phyloP scores from a whole-genome alignment of 805 yeast genomes.

The Kregervanrija pseudodelftensis region DNA sequence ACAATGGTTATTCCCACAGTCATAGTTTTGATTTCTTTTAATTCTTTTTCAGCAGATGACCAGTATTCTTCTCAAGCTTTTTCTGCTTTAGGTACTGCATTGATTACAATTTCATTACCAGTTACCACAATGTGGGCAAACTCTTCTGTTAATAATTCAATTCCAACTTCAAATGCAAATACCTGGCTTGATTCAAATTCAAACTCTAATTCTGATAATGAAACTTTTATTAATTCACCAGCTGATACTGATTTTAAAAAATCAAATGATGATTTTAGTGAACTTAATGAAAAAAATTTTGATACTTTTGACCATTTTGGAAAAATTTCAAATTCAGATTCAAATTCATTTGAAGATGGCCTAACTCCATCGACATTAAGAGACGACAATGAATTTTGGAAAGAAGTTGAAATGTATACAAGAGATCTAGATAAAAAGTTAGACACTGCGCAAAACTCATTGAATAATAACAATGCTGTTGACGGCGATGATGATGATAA shows the following conservation, averaged over 20 bases:
- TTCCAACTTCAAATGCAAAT: slow-evolving; percentile 32
- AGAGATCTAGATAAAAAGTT: slow-evolving; percentile 19
- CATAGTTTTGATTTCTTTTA: slow-evolving; percentile 48
- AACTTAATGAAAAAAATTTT: background rate
- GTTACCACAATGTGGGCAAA: slow-evolving; percentile 87
- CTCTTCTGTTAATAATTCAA: slow-evolving; percentile 45
- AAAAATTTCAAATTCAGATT: background rate
- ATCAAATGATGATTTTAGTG: slow-evolving; percentile 1
- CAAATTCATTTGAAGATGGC: background rate
- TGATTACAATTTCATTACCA: slow-evolving; percentile 71
- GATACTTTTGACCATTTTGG: background rate
- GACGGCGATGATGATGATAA: slow-evolving; percentile 8
- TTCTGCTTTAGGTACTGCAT: slow-evolving; percentile 46
- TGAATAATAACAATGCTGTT: slow-evolving; percentile 1
- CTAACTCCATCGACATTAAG: slow-evolving; percentile 10
- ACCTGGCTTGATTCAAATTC: slow-evolving; percentile 11
- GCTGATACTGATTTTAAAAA: slow-evolving; percentile 2
- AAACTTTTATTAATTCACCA: slow-evolving; percentile 4
- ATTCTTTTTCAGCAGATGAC: slow-evolving; percentile 10
- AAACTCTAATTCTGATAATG: slow-evolving; percentile 5
- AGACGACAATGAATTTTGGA: slow-evolving; percentile 23
- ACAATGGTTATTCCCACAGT: slow-evolving; percentile 75
- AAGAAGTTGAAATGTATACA: slow-evolving; percentile 25
- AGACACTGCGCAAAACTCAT: slow-evolving; percentile 7
- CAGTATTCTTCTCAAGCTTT: slow-evolving; percentile 30